Base-by-base conservation (phyloP, 441 rosid species). In the Capsella rubella region DNA sequence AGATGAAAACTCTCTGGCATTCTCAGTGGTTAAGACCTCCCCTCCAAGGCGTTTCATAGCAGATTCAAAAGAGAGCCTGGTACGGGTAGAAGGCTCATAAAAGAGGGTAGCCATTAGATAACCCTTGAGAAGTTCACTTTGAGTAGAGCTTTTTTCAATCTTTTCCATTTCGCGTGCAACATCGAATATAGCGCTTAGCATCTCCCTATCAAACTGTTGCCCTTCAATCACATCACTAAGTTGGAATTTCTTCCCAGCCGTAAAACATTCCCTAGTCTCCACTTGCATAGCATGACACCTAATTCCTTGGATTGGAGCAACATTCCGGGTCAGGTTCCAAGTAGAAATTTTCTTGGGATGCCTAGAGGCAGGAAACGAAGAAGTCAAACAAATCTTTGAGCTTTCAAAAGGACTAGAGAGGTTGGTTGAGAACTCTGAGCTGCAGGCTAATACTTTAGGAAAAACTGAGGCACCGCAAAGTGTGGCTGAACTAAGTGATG, bases 31-130 rank as follows among this genome's bases (percentile, higher is more conserved):
- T 78, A 95, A 77, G 61, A 95, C 98, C 78, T 95, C 98, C 16
- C 99, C 98, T 7, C 99, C 99, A 27, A 95, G 70, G 42, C 94
- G 88, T 84, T 90, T 95, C 99, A 92, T 90, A 31, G 99, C 96
- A 74, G 96, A 93, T 81, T 95, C 98, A 12, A 95, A 95, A 4
- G 99, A 95, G 63, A 93, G 91, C 88, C 99, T 87, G 14, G 99
- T 89, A 58, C 98, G 88, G 1, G 99, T 93, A 63, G 99, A 95
- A n/a, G 99, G 99, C 82, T 92, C 99, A 42, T 93, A 95, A 53
- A 95, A 95, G 70, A 93, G 89, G 1, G 98, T 93, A 46, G 99
- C 93, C 99, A 95, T 95, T 31, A 95, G 73, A 69, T 86, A 87
- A 4, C 99, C 98, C 58, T 90, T 93, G 51, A 95, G 98, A 39